These are phyloP conservation scores for Plasmodium knowlesi DNA, from an alignment of 169 alveolate genomes.

Conservation along the genomic window DNA sequence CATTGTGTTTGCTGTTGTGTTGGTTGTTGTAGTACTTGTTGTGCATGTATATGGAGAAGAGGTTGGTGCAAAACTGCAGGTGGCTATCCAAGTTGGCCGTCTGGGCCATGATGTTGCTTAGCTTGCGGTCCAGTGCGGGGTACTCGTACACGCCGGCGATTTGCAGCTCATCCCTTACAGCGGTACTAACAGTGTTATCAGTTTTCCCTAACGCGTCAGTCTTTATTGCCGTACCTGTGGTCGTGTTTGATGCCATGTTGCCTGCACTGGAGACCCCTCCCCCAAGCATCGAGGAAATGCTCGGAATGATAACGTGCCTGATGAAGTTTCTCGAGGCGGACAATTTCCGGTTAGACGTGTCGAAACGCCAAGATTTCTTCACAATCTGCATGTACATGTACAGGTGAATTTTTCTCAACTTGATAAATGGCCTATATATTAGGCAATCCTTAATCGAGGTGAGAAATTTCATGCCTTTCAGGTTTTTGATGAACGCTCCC, in stretches of 20 bases:
- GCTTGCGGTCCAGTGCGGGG: conserved; percentile 11
- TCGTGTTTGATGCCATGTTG: not conserved
- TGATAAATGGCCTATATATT: conserved; percentile 56
- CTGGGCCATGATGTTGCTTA: conserved; percentile 21
- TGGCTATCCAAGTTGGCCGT: conserved; percentile 15
- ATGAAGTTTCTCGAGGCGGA: conserved; percentile 25
- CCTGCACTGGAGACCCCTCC: not conserved
- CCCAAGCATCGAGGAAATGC: conserved; percentile 8
- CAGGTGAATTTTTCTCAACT: conserved; percentile 20
- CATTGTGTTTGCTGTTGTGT: not conserved
- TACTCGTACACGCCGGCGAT: not conserved
- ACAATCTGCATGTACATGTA: conserved; percentile 21
- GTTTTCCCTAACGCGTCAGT: not conserved
- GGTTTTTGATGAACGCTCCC: conserved; percentile 61
- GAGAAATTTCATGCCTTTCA: conserved; percentile 29
- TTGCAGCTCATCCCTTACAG: not conserved
- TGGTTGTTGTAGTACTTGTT: conserved; percentile 11
- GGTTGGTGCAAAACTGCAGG: not conserved
- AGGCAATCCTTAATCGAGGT: conserved; percentile 46
- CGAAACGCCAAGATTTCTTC: conserved; percentile 48
- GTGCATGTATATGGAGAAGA: conserved; percentile 16
- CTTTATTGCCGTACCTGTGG: not conserved
- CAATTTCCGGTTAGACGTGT: conserved; percentile 24
- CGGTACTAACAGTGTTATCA: not conserved
- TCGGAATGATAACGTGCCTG: conserved; percentile 44